A percentile compares a stretch with the other conserved stretches of the same genome.
phyloP scores from a whole-genome alignment of 2,329 filamentous ascomycete species.

The Aspergillus felis region DNA sequence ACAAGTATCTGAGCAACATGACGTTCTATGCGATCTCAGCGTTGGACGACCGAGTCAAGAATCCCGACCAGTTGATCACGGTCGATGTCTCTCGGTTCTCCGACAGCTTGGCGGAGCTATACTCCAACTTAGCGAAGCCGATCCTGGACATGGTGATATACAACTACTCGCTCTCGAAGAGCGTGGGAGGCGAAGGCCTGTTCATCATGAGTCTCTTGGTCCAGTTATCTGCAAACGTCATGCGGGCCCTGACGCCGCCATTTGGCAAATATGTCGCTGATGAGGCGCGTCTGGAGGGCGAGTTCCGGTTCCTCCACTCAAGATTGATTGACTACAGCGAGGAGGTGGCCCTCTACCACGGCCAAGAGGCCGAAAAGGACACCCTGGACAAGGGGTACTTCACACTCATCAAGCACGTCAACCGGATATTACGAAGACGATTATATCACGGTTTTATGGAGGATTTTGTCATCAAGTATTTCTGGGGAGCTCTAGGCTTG shows the following conservation, averaged over 20 bases:
- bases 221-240: conserved; percentile 85
- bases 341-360: conserved; percentile 86
- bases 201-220: conserved; percentile 94
- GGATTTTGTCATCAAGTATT: conserved; percentile 99
- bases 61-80: conserved; percentile 94
- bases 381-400: conserved; percentile 98
- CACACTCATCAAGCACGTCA: conserved; percentile 97
- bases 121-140: conserved; percentile 94
- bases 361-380: conserved; percentile 92
- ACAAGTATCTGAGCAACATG: conserved; percentile 93
- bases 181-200: conserved; percentile 91
- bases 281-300: conserved; percentile 88
- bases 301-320: conserved; percentile 94
- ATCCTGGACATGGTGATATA: conserved; percentile 95
- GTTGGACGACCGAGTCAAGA: conserved; percentile 95
- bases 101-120: conserved; percentile 88
- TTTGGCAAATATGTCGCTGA: conserved; percentile 98
- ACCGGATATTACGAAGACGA: conserved; percentile 81
- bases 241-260: conserved; percentile 90
- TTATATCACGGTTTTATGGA: conserved; percentile 99
- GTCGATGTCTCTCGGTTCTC: conserved; percentile 97
- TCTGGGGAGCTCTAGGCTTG: conserved; percentile 92
- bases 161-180: conserved; percentile 88
- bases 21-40: conserved; percentile 97
- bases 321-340: conserved; percentile 94